Evolutionary conservation across 768 basidiomycete species (phyloP).

Genomic region (Chalciporus sphaerocephalus): DNA sequence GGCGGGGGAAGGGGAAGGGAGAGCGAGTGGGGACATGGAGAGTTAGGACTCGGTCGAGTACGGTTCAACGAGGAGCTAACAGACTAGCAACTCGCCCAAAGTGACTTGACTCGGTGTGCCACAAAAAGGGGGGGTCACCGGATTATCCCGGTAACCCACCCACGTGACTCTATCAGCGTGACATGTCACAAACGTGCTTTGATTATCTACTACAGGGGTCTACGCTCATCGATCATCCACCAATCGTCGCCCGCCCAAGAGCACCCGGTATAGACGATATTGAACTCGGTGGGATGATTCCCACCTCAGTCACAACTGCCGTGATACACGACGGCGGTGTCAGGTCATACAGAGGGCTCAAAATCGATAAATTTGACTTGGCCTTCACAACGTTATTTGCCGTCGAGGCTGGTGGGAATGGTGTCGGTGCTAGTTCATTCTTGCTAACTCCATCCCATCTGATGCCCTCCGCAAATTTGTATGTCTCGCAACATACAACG

Average conservation of each 20-base stretch:
- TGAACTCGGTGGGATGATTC: slow-evolving; percentile 88
- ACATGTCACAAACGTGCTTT: slow-evolving; percentile 18
- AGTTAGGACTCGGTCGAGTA: too few relatives aligned
- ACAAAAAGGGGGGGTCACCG: slow-evolving; percentile 7
- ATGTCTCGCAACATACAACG: slow-evolving; percentile 96
- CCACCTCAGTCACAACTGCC: slow-evolving; percentile 95
- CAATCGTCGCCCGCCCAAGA: slow-evolving; percentile 33
- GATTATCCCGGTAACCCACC: slow-evolving; percentile 9
- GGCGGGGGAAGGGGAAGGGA: slow-evolving; percentile 6
- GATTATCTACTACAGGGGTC: background rate
- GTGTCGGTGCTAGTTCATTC: slow-evolving; percentile 67
- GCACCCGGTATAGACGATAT: slow-evolving; percentile 81
- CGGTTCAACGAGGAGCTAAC: too few relatives aligned
- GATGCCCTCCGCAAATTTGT: slow-evolving; percentile 93
- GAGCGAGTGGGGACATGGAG: slow-evolving; percentile 26
- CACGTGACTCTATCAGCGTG: slow-evolving; percentile 8
- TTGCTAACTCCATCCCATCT: slow-evolving; percentile 92
- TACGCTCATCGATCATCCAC: slow-evolving; percentile 14
- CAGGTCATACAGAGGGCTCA: slow-evolving; percentile 90
- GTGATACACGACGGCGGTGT: slow-evolving; percentile 91
- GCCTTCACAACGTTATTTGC: slow-evolving; percentile 19
- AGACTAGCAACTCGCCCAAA: too few relatives aligned
- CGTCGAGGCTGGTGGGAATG: slow-evolving; percentile 18
- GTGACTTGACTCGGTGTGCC: too few relatives aligned
- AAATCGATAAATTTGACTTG: slow-evolving; percentile 59